Conservation (phyloP, 2,329 filamentous ascomycete genomes). For the Pezicula rhizophila region DNA sequence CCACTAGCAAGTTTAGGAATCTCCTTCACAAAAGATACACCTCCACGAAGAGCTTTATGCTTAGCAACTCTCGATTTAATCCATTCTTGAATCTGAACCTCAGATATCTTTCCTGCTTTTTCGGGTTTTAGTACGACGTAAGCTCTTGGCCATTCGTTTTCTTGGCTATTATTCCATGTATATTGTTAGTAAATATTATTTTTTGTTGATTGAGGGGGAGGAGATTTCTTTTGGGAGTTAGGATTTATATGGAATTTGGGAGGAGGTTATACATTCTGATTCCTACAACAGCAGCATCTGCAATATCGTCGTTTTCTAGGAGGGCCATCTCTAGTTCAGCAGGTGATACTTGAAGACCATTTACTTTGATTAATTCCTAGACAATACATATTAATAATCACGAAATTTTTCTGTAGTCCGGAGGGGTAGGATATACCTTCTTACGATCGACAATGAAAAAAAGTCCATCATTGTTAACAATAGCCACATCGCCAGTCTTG, state of each 20-base stretch:
- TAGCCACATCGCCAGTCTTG: constrained; percentile 62
- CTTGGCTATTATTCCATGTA: constrained; percentile 31
- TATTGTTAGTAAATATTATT: too few species aligned
- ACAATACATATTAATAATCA: not conserved
- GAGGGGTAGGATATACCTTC: constrained; percentile 34
- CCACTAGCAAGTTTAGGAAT: constrained; percentile 59
- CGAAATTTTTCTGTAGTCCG: not conserved
- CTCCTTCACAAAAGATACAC: constrained; percentile 58
- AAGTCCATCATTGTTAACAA: constrained; percentile 44
- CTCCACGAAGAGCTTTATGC: constrained; percentile 62
- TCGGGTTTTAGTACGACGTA: constrained; percentile 39
- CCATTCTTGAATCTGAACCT: constrained; percentile 47
- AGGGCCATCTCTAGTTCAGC: constrained; percentile 32
- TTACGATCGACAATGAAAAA: constrained; percentile 66
- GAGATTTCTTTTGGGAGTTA: too few species aligned
- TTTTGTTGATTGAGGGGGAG: too few species aligned
- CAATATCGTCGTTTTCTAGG: constrained; percentile 30
- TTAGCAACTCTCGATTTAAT: constrained; percentile 53
- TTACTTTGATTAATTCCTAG: constrained; percentile 44
- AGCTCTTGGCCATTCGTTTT: constrained; percentile 52
- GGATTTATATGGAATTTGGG: too few species aligned
- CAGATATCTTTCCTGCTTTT: constrained; percentile 36
- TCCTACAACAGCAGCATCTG: constrained; percentile 55
- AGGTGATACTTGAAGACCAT: constrained; percentile 33
- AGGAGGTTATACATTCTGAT: constrained; percentile 28